Conservation (phyloP, 495 filamentous ascomycete species). For the Podospora sp. region DNA sequence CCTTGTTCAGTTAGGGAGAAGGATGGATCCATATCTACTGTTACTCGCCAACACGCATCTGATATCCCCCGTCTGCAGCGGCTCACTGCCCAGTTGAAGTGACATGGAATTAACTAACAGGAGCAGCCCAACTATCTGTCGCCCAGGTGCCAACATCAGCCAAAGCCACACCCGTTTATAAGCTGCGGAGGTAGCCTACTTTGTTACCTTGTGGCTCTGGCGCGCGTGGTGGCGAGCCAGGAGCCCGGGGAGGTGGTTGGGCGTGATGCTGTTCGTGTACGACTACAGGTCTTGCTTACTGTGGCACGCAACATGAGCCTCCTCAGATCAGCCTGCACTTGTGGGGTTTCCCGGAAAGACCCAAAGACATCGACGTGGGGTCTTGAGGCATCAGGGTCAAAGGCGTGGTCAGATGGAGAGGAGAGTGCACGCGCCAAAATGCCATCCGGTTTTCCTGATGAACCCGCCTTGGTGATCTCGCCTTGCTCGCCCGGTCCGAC, state of each 20-base stretch:
- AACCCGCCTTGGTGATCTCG: no score
- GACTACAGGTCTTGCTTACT: no score
- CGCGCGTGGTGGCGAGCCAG: no score
- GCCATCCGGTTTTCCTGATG: no score
- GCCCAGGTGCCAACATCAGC: background rate
- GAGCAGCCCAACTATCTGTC: background rate
- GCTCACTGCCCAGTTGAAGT: background rate
- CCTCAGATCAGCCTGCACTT: background rate
- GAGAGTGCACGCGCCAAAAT: no score
- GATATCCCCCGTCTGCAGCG: no score
- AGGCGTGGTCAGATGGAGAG: no score
- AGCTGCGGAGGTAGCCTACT: background rate
- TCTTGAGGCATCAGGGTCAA: background rate
- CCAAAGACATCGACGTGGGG: background rate
- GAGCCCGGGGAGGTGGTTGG: no score
- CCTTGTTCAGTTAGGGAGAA: background rate
- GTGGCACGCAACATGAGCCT: background rate
- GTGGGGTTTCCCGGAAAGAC: background rate
- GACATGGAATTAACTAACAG: background rate
- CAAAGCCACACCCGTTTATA: background rate
- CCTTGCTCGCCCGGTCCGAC: no score
- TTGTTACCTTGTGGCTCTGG: no score
- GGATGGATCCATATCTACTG: background rate
- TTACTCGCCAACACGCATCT: no score
- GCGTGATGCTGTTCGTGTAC: no score